Evolutionary conservation across 2,329 filamentous ascomycete species (phyloP).

Genomic region (Talaromyces sp.): DNA sequence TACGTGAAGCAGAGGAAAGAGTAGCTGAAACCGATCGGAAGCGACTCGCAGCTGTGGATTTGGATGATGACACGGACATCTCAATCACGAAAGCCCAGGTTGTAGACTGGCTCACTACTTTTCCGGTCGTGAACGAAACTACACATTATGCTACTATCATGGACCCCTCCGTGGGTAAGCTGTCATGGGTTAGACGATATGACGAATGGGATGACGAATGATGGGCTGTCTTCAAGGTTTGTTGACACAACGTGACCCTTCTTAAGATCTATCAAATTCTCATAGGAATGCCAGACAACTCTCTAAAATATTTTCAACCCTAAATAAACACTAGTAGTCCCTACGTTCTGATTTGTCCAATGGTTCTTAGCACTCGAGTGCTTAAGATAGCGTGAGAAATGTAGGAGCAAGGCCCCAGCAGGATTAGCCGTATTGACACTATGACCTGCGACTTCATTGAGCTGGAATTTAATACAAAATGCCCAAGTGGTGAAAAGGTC

Average conservation of each 20-base stretch:
- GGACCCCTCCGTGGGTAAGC: constrained; percentile 54
- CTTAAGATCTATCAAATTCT: no score
- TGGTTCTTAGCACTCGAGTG: no score
- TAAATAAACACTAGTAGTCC: no score
- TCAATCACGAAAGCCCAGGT: constrained; percentile 40
- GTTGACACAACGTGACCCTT: no score
- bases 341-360: no score
- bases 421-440: not conserved
- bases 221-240: no score
- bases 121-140: constrained; percentile 59
- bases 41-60: not conserved
- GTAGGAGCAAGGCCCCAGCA: no score
- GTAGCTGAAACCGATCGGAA: constrained; percentile 1
- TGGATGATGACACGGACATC: constrained; percentile 19
- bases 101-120: constrained; percentile 53
- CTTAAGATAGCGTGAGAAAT: no score
- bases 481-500: no score
- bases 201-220: constrained; percentile 8
- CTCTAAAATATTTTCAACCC: no score
- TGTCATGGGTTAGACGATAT: constrained; percentile 50
- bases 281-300: no score
- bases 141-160: constrained; percentile 63
- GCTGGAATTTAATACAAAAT: not conserved
- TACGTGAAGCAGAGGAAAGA: constrained; percentile 6
- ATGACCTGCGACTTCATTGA: no score